Conservation (phyloP, 768 basidiomycete species). For the Lactifluus piperatus region DNA sequence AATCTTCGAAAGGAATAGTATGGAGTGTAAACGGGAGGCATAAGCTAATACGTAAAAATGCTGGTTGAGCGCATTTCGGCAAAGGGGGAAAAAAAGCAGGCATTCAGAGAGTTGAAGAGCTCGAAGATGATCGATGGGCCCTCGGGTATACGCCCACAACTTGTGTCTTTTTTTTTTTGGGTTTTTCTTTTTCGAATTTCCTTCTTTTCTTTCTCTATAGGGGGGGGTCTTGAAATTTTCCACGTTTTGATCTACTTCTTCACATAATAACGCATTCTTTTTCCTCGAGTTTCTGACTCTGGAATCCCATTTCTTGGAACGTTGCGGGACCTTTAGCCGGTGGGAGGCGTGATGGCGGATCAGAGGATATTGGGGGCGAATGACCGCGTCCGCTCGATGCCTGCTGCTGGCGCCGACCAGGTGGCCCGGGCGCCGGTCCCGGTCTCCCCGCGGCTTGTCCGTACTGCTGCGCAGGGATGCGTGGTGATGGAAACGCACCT, state of each 20-base stretch:
- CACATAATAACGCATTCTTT: conserved; percentile 88
- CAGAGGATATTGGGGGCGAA: neutral
- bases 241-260: neutral
- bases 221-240: neutral
- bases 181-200: no score
- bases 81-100: neutral
- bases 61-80: neutral
- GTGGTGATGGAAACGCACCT: conserved; percentile 3
- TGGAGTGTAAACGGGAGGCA: neutral
- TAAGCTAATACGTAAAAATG: neutral
- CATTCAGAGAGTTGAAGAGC: no score
- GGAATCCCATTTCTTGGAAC: conserved; percentile 92
- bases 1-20: neutral
- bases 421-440: neutral
- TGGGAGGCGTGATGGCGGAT: conserved; percentile 15
- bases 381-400: neutral
- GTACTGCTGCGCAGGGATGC: neutral
- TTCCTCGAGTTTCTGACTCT: conserved; percentile 65
- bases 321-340: conserved; percentile 50
- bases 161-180: no score
- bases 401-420: conserved; percentile 3
- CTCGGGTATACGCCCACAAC: neutral
- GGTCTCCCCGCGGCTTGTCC: neutral
- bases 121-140: neutral
- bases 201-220: neutral